Base-by-base conservation (phyloP, 495 filamentous ascomycete genomes). In the Trichoderma virens region DNA sequence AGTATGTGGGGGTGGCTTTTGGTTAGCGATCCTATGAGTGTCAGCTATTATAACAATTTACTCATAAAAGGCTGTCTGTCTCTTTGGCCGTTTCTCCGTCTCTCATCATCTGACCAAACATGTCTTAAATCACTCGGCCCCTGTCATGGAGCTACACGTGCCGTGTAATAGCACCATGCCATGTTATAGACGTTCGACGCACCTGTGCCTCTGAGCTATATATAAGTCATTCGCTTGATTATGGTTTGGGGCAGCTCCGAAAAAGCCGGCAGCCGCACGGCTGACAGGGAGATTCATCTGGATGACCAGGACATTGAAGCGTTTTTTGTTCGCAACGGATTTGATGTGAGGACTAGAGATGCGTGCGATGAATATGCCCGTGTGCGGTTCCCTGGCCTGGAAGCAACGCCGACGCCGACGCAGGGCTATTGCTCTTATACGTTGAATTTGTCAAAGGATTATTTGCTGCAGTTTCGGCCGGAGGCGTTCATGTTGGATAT, bases 371-470 rank as follows among this genome's bases (percentile, higher is more conserved):
- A 25, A n/a, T 61, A 35, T 25, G 59, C 59, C 7, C 59, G 34
- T n/a, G 30, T 23, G 13, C 59, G 14, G 5, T 61, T 61, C 30
- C 59, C 59, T 2, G 30, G 27, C 20, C 5, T 23, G 18, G 34
- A 34, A 39, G 4, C 59, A 7, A 61, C 6, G 20, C 31, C 59
- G 13, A 4, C 31, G 59, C 3, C 30, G 27, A 61, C 66, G 20
- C 83, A 85, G 63, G 83, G 82, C 41, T 80, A 78, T 67, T 86
- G 83, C 65, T 84, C 82, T 25, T 76, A 76, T 65, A 83, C 82
- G 0, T 45, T 85, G 7, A 71, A 72, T 34, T 70, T 80, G 16
- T 72, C 69, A 31, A 61, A 69, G 5, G 66, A 73, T 31, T 67
- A 62, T 9, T 74, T 82, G 63, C 67, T 86, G 23, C 83, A 86